Evolutionary conservation across 768 basidiomycete genomes (phyloP), one percentile per base, ranked within the genome.

Genomic region (Cyathus striatus): DNA sequence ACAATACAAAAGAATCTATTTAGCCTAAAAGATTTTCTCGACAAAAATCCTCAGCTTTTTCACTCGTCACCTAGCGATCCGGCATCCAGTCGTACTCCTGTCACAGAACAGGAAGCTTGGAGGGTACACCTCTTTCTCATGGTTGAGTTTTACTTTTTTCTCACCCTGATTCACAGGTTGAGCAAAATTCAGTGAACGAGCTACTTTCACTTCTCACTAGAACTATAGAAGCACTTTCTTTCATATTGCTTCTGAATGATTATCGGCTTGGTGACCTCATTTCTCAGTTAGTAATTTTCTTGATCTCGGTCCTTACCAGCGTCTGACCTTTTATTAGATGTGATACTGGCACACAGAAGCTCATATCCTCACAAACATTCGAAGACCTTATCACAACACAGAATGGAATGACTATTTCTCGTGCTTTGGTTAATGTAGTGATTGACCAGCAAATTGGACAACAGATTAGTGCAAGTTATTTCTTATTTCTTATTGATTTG

Each of bases 371-470:
- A 2, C 68, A 95, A 59, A 90, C 88, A 14, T 97, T 89, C 52
- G 86, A 92, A 57, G 87, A 86, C 23, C 70, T 99, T 25, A 80
- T 99, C 47, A 92, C 90, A 16, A 79, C 81, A 26, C 79, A 85
- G 56, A 78, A 83, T 53, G 96, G 96, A 27, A 79, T 92, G 52
- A 83, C 83, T n/a, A 79, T 85, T 18, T 95, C 96, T 6, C 77
- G 90, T 50, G 84, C 84, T 10, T 66, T 99, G 30, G 94, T 98
- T 9, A 98, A 95, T 49, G 84, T 94, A 23, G 80, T 99, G 51
- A 98, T 99, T 51, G 90, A 99, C 61, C 92, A 95, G 58, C 96
- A 99, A 60, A 98, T 98, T 51, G 90, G 90, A 17, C 91, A 95
- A 58, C 93, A 98, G 58, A 89, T 93, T 40, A 92, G 90, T 50